Evolutionary conservation across 768 basidiomycete genomes (phyloP), one percentile per base, ranked within the genome.

Genomic region (Lactifluus echinatus): DNA sequence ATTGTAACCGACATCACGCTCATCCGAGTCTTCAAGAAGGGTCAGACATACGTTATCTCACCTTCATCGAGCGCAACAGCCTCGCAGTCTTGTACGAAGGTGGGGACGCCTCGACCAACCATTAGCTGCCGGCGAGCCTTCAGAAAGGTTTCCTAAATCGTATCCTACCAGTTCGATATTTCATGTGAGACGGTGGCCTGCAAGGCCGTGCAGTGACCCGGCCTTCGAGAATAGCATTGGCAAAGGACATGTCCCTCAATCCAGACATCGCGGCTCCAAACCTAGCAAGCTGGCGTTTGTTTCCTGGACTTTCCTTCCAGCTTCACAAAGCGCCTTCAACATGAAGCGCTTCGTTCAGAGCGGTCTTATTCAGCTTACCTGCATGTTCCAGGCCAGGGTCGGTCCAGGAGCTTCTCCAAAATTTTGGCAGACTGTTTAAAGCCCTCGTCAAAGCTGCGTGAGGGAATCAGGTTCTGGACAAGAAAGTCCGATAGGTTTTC

Each of bases 21-120:
- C 44, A 15, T 21, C 17, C 39, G 0, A 15, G 17, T 31, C 21
- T 4, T 31, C 26, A 21, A 17, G 17, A 6, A 44, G 31, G 8
- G 12, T 34, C 4, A 2, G 10, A 40, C 47, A 2, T 57, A 64
- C 66, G n/a, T n/a, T n/a, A n/a, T n/a, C 44, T 63, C 55, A 26
- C 62, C 46, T 19, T 61, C 68, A 14, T 66, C 62, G 21, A 47
- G 44, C 4, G 70, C 62, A 21, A 67, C 66, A 46, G 63, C 36
- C 8, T 59, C 51, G 8, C 64, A 67, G 58, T 73, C 72, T 39
- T 73, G 71, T 12, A 72, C 61, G 65, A 42, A 72, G 54, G 19
- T 69, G 53, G 0, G 67, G 63, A 71, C 54, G 0, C 70, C 71
- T 1, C 68, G 69, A 2, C 70, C 71, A 8, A 74, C n/a, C 70